Percentiles rank a stretch among this genome's conserved stretches.
phyloP scores from a whole-genome alignment of 2,329 filamentous ascomycete genomes.

The Scytalidium lignicola region DNA sequence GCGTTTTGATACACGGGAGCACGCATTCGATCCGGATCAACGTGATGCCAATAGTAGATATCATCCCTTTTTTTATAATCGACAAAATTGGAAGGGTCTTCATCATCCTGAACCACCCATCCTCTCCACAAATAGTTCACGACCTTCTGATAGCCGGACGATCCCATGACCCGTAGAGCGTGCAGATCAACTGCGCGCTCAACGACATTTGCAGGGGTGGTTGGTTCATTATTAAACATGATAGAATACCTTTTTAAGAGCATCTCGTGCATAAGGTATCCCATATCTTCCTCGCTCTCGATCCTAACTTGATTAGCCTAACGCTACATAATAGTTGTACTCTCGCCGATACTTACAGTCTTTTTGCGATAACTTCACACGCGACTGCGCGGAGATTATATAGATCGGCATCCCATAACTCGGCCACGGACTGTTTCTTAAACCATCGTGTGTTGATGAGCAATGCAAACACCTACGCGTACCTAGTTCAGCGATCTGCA shows the following conservation, averaged over 20 bases:
- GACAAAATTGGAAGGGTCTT: constrained; percentile 84
- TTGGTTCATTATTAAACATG: constrained; percentile 64
- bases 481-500: constrained; percentile 40
- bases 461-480: constrained; percentile 21
- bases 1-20: constrained; percentile 89
- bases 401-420: constrained; percentile 90
- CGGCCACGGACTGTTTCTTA: constrained; percentile 67
- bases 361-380: constrained; percentile 89
- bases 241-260: constrained; percentile 87
- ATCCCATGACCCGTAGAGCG: constrained; percentile 81
- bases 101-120: constrained; percentile 94
- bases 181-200: constrained; percentile 93
- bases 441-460: constrained; percentile 59
- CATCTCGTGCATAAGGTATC: constrained; percentile 74
- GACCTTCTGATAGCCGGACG: constrained; percentile 88
- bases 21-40: constrained; percentile 92
- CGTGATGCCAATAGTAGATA: constrained; percentile 70
- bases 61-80: constrained; percentile 81
- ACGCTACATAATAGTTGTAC: background rate
- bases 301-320: constrained; percentile 52
- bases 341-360: constrained; percentile 47
- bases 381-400: constrained; percentile 74
- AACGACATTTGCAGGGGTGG: constrained; percentile 77
- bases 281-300: constrained; percentile 73
- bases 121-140: constrained; percentile 89